Conservation (phyloP, 2,329 filamentous ascomycete species). For the Stagonosporopsis cucurbitacearum region DNA sequence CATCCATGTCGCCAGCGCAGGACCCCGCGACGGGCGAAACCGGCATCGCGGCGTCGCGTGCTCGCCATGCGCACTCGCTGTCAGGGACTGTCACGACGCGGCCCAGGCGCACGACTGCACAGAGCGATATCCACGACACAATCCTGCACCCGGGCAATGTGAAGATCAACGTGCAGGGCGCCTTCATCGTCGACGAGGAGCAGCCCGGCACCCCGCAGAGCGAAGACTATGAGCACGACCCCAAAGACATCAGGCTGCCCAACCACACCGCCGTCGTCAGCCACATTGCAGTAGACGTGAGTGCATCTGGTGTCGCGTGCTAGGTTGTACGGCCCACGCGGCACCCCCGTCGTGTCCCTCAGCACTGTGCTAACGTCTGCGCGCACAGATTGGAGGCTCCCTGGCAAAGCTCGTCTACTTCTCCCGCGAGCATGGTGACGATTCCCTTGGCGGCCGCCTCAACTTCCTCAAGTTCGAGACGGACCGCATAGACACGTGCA, state of each 20-base stretch:
- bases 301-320: conserved; percentile 46
- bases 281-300: conserved; percentile 94
- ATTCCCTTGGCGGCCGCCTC: conserved; percentile 82
- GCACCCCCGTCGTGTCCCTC: conserved; percentile 5
- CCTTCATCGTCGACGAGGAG: conserved; percentile 88
- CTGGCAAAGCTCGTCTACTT: conserved; percentile 98
- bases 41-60: conserved; percentile 31
- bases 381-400: conserved; percentile 83
- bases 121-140: conserved; percentile 56
- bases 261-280: conserved; percentile 95
- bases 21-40: conserved; percentile 43
- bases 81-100: conserved; percentile 26
- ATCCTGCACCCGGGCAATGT: conserved; percentile 71
- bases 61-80: conserved; percentile 17
- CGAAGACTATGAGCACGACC: conserved; percentile 71
- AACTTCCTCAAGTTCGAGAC: conserved; percentile 98
- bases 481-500: conserved; percentile 88
- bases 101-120: conserved; percentile 38
- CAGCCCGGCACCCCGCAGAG: conserved; percentile 56
- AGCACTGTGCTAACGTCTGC: conserved; percentile 27
- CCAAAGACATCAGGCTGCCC: conserved; percentile 92
- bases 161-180: conserved; percentile 94
- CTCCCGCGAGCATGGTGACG: conserved; percentile 81
- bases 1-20: conserved; percentile 41
- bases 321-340: conserved; percentile 22